Base-by-base conservation (phyloP, 2,329 filamentous ascomycete species). In the Thielaviopsis populi region DNA sequence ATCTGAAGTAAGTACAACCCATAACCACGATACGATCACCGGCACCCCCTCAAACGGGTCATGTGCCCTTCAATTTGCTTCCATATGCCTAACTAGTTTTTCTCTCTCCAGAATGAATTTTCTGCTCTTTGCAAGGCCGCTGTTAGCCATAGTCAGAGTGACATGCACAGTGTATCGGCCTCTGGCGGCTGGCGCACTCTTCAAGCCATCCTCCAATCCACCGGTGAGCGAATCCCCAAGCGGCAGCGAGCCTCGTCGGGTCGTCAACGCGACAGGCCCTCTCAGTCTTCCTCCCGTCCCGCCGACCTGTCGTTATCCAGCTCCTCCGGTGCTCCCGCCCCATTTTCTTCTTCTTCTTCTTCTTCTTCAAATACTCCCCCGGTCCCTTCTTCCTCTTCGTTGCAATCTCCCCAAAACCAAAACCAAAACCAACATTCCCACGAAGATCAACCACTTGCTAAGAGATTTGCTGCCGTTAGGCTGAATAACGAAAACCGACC, bases 161-260 rank as follows among this genome's bases (percentile, higher is more conserved):
- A 95, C 69, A 86, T 86, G 66, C 85, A 90, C 72, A 86, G 94
- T 72, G 82, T 99, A 69, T 84, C 91, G 75, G 87, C 90, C 70
- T 91, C 88, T 70, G 82, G 87, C 72, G 94, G 94, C 71, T 99
- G 94, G 94, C 88, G 91, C 75, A 97, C 90, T 66, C 81, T 99
- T 72, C 82, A 92, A 76, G 87, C 88, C 74, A 95, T 99, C 74
- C 83, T 97, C 77, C 85, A 94, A 85, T 88, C 91, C 84, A 91
- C 89, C 82, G 90, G 91, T 95, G 91, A 96, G 88, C 87, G 87
- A 84, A 84, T 87, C 83, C 86, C 85, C 75, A 95, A 94, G 81
- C 88, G 83, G 72, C 75, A 73, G 72, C 77, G 65, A 41, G 62
- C 66, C 63, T 63, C 64, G 59, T 67, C 65, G 67, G 22, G 41